Base-by-base conservation (phyloP, 2,329 filamentous ascomycete genomes). In the Tolypocladium amazonense region DNA sequence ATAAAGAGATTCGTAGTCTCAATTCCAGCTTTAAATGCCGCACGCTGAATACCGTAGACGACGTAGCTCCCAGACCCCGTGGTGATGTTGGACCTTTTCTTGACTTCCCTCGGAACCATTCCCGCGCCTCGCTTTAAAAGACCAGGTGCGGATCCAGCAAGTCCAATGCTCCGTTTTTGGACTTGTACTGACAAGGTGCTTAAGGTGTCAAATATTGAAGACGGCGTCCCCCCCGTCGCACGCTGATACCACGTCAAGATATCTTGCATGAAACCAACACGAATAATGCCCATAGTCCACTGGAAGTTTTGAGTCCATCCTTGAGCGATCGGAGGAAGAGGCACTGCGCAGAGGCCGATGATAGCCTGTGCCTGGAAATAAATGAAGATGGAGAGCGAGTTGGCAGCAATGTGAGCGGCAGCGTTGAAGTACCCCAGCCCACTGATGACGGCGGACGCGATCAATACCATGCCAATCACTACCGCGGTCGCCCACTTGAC, bases 291-390 rank as follows among this genome's bases (percentile, higher is more conserved):
- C 90, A 97, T 94, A 69, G 88, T 94, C 93, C 93, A 97, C 71
- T 95, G 89, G 77, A 97, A 97, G 75, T 97, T 93, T 76, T 97
- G 92, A 1, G 92, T 96, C 93, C 93, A 97, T 0, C 92, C 83
- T 68, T 89, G 83, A 58, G 96, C 93, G 62, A 96, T 89, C 0
- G 93, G 93, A 12, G 93, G 93, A 57, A 96, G 82, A 52, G 81
- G 80, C 18, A 97, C 88, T 23, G 88, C 84, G 59, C 87, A 89
- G 74, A 97, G 87, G 63, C 92, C 92, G 67, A 96, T 81, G 73
- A 97, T 91, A 27, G 93, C 92, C 75, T 96, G 92, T 4, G 90
- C 86, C 75, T 97, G 93, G 81, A 97, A 96, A 75, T 94, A 97
- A 62, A 88, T 85, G 71, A 96, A 96, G 35, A 97, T 85, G 20